Percentiles rank a stretch among this genome's conserved stretches.
Evolutionary conservation across 2,329 filamentous ascomycete species (phyloP).

Genomic region (Rutstroemia sp.): DNA sequence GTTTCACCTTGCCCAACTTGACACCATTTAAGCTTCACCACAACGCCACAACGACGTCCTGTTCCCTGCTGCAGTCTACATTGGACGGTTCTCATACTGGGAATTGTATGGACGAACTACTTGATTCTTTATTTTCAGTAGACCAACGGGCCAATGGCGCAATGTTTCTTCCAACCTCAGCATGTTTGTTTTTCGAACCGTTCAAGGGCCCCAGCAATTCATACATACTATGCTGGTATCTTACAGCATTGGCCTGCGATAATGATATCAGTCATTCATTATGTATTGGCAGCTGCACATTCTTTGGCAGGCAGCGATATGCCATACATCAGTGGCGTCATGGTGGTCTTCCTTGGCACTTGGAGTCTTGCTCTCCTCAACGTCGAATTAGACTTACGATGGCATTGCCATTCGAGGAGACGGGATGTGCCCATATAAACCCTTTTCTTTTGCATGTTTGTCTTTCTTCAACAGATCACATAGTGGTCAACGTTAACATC

Average conservation of each 20-base stretch:
- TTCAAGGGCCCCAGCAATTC: not conserved
- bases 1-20: constrained; percentile 6
- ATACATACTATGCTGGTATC: not conserved
- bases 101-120: constrained; percentile 3
- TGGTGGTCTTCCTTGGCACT: not conserved
- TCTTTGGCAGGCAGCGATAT: not conserved
- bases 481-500: not conserved
- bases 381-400: not conserved
- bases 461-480: not conserved
- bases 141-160: not conserved
- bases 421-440: not conserved
- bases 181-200: not conserved
- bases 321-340: not conserved
- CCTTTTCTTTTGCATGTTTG: not conserved
- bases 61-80: not conserved
- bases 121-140: not conserved
- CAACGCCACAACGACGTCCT: not conserved
- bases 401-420: not conserved
- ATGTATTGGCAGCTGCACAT: not conserved
- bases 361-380: too few species aligned
- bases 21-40: constrained; percentile 6
- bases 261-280: not conserved
- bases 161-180: too few species aligned
- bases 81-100: not conserved
- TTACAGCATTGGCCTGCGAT: not conserved